Conservation (phyloP, 1,284 basidiomycete genomes). For the Sporisorium scitamineum region DNA sequence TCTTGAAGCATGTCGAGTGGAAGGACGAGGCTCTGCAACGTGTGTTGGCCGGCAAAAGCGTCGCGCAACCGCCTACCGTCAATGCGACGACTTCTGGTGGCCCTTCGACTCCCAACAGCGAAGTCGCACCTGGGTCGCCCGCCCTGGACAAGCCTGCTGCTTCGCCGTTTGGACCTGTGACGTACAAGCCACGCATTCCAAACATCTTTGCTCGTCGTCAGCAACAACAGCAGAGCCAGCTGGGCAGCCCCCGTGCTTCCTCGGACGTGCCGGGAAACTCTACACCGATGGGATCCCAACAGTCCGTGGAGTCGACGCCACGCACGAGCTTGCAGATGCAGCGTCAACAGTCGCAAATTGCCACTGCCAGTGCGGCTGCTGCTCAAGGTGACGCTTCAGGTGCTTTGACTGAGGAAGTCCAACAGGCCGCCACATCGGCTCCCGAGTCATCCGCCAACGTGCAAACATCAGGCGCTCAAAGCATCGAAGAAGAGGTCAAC, state of each 20-base stretch:
- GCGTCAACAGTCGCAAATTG: conserved; percentile 5
- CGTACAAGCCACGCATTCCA: conserved; percentile 47
- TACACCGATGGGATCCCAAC: conserved; percentile 12
- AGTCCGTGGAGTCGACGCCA: conserved; percentile 31
- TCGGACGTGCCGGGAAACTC: conserved; percentile 20
- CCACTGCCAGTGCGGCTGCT: neutral
- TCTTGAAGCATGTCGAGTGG: conserved; percentile 58
- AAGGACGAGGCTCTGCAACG: conserved; percentile 49
- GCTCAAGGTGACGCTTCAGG: neutral
- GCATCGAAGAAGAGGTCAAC: conserved; percentile 35
- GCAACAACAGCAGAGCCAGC: conserved; percentile 37
- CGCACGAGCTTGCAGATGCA: conserved; percentile 36
- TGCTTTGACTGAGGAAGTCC: neutral
- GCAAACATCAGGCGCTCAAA: conserved; percentile 12
- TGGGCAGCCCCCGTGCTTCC: conserved; percentile 33
- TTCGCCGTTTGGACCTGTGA: conserved; percentile 38
- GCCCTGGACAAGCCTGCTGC: conserved; percentile 27
- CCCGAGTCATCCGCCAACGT: conserved; percentile 10
- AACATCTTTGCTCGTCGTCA: conserved; percentile 52
- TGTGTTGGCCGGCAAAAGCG: conserved; percentile 34
- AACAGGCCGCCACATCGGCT: neutral
- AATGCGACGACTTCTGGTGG: conserved; percentile 22
- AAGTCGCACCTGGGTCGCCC: conserved; percentile 35
- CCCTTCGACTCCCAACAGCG: conserved; percentile 29
- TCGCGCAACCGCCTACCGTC: conserved; percentile 20